Base-by-base conservation (phyloP, 768 basidiomycete species). In the Mycena latifolia region DNA sequence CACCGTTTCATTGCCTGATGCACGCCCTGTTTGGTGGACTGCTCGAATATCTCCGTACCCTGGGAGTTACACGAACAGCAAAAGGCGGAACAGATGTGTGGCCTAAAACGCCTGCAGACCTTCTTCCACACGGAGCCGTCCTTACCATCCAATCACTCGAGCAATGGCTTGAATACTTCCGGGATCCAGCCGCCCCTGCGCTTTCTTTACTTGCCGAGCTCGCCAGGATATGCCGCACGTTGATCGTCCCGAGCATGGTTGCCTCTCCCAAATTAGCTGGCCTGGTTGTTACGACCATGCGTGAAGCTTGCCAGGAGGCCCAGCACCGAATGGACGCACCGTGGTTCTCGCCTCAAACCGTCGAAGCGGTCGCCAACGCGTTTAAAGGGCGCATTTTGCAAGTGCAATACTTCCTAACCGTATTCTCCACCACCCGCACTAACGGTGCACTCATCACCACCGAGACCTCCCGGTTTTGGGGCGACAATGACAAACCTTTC, bases 111-210 rank as follows among this genome's bases (percentile, higher is more conserved):
- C 50, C 50, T 22, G 25, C 50, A 9, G 50, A 52, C 7, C 50
- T 52, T 24, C 28, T 52, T 31, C 50, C 50, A 7, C 50, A 52
- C 12, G 50, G 50, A 11, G 50, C 29, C 3, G n/a, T 20, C 4
- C 9, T 33, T 52, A 52, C 50, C 6, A 52, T 52, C 31, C 20
- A 52, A 33, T 52, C 50, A 17, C 28, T 52, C 6, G 50, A 52
- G 28, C 29, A 31, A 29, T 52, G 50, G 50, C 28, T 52, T 22
- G 50, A 52, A 52, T 2, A 29, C 17, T 14, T 52, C 9, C 50
- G 29, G 3, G 50, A 52, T 29, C 50, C 50, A 18, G 50, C 50
- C 1, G 31, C 50, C 2, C 33, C 28, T 17, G 14, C 50, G 3
- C 50, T 52, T 14, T 5, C 25, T 11, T 25, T 52, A 20, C 29